phyloP scores from a whole-genome alignment of 805 yeast genomes.

The Spathaspora arborariae region DNA sequence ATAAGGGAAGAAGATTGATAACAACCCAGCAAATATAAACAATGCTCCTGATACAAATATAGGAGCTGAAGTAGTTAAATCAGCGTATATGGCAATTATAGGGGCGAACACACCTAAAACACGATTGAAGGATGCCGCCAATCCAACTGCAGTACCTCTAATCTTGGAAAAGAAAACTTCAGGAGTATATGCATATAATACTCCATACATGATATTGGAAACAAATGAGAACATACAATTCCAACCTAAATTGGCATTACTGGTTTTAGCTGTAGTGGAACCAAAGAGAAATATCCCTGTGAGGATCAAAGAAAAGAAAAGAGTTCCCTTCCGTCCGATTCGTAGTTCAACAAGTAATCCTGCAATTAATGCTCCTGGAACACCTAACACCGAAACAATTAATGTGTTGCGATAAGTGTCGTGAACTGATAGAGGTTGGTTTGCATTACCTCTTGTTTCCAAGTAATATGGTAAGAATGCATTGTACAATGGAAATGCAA shows the following conservation, averaged over 20 bases:
- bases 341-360: slow-evolving; percentile 28
- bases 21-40: slow-evolving; percentile 42
- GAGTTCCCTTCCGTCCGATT: slow-evolving; percentile 56
- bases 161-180: slow-evolving; percentile 51
- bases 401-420: slow-evolving; percentile 30
- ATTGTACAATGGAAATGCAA: slow-evolving; percentile 54
- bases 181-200: slow-evolving; percentile 63
- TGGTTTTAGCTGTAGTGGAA: slow-evolving; percentile 57
- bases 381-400: slow-evolving; percentile 28
- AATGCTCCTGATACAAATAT: slow-evolving; percentile 59
- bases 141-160: slow-evolving; percentile 57
- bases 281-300: slow-evolving; percentile 59
- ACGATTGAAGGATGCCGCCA: slow-evolving; percentile 54
- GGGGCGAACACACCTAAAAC: slow-evolving; percentile 56
- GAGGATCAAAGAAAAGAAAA: slow-evolving; percentile 47
- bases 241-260: slow-evolving; percentile 42
- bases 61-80: slow-evolving; percentile 54
- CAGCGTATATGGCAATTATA: slow-evolving; percentile 50
- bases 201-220: slow-evolving; percentile 55
- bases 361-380: slow-evolving; percentile 32
- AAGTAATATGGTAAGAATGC: slow-evolving; percentile 53
- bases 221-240: slow-evolving; percentile 46
- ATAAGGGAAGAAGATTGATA: slow-evolving; percentile 26
- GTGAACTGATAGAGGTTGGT: slow-evolving; percentile 24
- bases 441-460: slow-evolving; percentile 35